Evolutionary conservation across 1,284 basidiomycete species (phyloP).

Genomic region (Ceratorhiza oryzae-sativae): DNA sequence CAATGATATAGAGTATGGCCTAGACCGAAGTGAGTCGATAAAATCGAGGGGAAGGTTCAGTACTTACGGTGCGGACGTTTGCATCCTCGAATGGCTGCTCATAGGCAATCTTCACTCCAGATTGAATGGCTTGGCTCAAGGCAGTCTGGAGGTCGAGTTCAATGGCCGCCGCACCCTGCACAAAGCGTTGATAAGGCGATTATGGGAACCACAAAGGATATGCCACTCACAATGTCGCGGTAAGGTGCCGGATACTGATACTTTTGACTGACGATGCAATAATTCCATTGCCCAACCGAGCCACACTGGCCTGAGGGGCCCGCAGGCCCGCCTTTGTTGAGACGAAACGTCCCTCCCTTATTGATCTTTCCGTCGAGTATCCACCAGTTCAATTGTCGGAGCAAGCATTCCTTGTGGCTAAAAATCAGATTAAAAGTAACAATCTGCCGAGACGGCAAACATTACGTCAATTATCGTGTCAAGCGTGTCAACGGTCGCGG

Average conservation of each 20-base stretch:
- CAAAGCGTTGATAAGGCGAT: not conserved
- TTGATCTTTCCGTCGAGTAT: slow-evolving; percentile 14
- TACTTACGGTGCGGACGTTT: slow-evolving; percentile 25
- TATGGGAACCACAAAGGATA: not conserved
- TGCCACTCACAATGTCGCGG: slow-evolving; percentile 11
- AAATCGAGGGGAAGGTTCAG: not conserved
- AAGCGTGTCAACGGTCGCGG: not conserved
- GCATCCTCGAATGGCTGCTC: slow-evolving; percentile 31
- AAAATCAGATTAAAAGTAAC: slow-evolving; percentile 27
- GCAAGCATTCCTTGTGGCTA: slow-evolving; percentile 20
- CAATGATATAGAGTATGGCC: slow-evolving; percentile 22
- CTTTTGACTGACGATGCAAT: not conserved
- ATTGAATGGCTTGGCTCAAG: slow-evolving; percentile 13
- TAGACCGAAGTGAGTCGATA: not conserved
- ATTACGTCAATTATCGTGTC: not conserved
- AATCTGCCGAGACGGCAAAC: slow-evolving; percentile 3
- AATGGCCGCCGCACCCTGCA: slow-evolving; percentile 5
- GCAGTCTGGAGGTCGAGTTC: slow-evolving; percentile 1
- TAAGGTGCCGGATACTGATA: slow-evolving; percentile 7
- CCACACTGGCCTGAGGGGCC: slow-evolving; percentile 24
- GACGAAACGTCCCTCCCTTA: slow-evolving; percentile 1
- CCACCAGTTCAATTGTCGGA: slow-evolving; percentile 35
- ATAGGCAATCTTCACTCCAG: not conserved
- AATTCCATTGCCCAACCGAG: slow-evolving; percentile 29
- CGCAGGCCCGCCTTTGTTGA: slow-evolving; percentile 31